A percentile compares a stretch with the other conserved stretches of the same genome.
These are phyloP conservation scores for Scutellaria galericulata DNA, from an alignment of 257 asterid species.

Conservation along the genomic window DNA sequence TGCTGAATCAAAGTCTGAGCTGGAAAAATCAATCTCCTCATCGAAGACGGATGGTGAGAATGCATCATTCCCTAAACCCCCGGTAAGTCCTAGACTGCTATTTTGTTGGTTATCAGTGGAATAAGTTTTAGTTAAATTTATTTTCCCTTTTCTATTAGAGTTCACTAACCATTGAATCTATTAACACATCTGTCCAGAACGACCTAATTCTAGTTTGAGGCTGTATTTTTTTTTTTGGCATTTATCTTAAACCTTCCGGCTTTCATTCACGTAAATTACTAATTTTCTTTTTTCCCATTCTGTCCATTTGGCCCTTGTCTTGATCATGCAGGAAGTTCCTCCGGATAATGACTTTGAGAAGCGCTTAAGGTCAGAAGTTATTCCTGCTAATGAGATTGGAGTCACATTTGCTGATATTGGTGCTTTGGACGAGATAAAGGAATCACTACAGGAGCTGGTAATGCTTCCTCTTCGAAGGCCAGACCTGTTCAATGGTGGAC, in stretches of 20 bases:
- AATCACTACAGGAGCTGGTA: conserved; percentile 90
- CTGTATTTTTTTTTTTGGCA: neutral
- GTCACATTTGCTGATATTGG: conserved; percentile 89
- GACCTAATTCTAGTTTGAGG: neutral
- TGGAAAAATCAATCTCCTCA: conserved; percentile 50
- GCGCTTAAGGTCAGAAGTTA: conserved; percentile 91
- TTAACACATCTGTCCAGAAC: neutral
- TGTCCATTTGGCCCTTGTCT: conserved; percentile 6
- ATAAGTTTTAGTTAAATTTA: neutral
- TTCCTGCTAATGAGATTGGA: conserved; percentile 83
- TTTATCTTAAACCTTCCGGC: neutral
- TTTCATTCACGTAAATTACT: neutral
- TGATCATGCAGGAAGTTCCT: conserved; percentile 57
- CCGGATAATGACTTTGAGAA: conserved; percentile 92
- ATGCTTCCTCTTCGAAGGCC: conserved; percentile 98
- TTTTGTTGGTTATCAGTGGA: neutral
- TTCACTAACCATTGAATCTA: conserved; percentile 7
- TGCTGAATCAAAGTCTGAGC: conserved; percentile 50
- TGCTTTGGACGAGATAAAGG: conserved; percentile 78
- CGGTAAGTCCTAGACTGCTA: conserved; percentile 50
- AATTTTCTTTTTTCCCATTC: neutral
- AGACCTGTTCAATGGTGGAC: conserved; percentile 90
- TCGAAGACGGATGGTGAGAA: conserved; percentile 66
- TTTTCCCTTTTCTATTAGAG: conserved; percentile 10
- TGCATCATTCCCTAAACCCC: conserved; percentile 54